A percentile compares a stretch with the other conserved stretches of the same genome.
phyloP scores from a whole-genome alignment of 2,329 filamentous ascomycete genomes.

The Verticillium isaacii region DNA sequence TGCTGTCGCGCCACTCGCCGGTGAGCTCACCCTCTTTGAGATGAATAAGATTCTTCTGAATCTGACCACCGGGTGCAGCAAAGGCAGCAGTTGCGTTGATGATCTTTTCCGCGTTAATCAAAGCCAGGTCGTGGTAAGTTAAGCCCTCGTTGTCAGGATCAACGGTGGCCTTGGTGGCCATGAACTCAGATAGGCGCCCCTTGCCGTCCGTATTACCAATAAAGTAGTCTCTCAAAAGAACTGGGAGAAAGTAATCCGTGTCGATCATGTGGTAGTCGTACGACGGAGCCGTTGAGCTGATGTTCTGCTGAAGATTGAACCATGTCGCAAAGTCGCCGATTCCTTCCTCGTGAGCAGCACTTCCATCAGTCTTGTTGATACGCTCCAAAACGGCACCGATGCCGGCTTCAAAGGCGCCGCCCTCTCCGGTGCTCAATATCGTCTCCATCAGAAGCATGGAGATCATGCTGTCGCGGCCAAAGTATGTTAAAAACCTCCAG shows the following conservation, averaged over 20 bases:
- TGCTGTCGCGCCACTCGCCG: constrained; percentile 60
- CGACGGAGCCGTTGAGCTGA: constrained; percentile 43
- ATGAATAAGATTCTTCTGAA: constrained; percentile 49
- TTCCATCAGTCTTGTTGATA: constrained; percentile 54
- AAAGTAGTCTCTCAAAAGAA: constrained; percentile 56
- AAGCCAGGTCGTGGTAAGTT: constrained; percentile 47
- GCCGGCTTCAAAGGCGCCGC: constrained; percentile 55
- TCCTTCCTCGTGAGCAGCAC: constrained; percentile 60
- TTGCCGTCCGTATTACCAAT: constrained; percentile 34
- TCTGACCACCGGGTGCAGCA: constrained; percentile 37
- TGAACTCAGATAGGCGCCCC: constrained; percentile 26
- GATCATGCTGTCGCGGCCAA: constrained; percentile 62
- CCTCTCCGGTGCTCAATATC: constrained; percentile 50
- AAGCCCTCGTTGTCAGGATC: constrained; percentile 45
- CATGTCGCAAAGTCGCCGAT: constrained; percentile 62
- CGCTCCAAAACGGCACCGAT: constrained; percentile 57
- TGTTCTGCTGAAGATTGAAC: constrained; percentile 48
- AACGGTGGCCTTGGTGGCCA: constrained; percentile 39
- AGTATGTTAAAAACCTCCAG: constrained; percentile 64
- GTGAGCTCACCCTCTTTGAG: constrained; percentile 49
- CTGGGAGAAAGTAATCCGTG: constrained; percentile 55
- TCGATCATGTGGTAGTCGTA: constrained; percentile 62
- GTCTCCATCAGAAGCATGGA: constrained; percentile 52
- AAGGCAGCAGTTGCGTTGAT: constrained; percentile 52
- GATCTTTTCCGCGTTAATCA: constrained; percentile 52